Percentiles rank a stretch among this genome's conserved stretches.
phyloP scores from a whole-genome alignment of 352 stramenopile genomes.

The Phytopythium boreale region DNA sequence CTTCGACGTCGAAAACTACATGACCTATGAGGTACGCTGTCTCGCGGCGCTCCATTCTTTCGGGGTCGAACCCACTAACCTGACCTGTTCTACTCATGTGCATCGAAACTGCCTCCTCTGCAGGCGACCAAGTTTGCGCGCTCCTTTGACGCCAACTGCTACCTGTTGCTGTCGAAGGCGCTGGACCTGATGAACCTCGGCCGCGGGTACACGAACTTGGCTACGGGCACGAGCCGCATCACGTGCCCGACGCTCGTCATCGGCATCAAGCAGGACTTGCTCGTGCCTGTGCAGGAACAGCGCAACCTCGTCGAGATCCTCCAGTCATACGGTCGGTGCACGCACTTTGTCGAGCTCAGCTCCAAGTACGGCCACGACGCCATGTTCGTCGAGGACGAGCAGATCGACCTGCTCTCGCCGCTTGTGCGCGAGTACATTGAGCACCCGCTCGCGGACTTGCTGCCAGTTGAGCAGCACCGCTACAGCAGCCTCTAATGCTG shows the following conservation, averaged over 20 bases:
- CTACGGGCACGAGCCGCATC: conserved; percentile 72
- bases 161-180: conserved; percentile 85
- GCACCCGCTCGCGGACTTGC: conserved; percentile 39
- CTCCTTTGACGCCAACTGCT: conserved; percentile 86
- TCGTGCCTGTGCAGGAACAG: conserved; percentile 82
- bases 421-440: conserved; percentile 73
- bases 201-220: conserved; percentile 60
- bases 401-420: conserved; percentile 72
- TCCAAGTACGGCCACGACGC: conserved; percentile 87
- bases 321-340: conserved; percentile 66
- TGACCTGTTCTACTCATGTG: too few relatives aligned
- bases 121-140: conserved; percentile 85
- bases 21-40: too few relatives aligned
- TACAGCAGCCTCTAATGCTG: conserved; percentile 63
- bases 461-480: conserved; percentile 66
- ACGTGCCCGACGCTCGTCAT: conserved; percentile 63
- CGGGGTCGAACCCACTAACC: too few relatives aligned
- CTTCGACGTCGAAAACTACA: conserved; percentile 90
- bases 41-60: too few relatives aligned
- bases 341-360: conserved; percentile 67
- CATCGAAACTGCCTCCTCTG: too few relatives aligned
- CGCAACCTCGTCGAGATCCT: conserved; percentile 76
- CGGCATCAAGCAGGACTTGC: conserved; percentile 79
- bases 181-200: conserved; percentile 86
- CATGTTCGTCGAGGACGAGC: conserved; percentile 84